Base-by-base conservation (phyloP, 2,329 filamentous ascomycete species). In the Claviceps paspali region DNA sequence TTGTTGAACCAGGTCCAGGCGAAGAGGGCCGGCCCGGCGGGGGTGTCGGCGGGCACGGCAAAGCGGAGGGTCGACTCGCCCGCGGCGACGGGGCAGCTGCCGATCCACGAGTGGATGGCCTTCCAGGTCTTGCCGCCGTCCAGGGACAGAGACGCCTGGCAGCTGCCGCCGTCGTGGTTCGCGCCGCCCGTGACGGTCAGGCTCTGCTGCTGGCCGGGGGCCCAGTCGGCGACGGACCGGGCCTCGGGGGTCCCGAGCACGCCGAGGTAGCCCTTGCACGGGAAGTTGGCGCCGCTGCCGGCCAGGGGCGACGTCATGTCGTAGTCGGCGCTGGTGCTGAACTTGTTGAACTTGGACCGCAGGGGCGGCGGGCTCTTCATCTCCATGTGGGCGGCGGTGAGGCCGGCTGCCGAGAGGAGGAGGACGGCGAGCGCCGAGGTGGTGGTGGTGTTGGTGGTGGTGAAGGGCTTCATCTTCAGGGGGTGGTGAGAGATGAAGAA, bases 1-100 rank as follows among this genome's bases (percentile, higher is more conserved):
- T 74, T 63, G 64, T 85, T 85, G 61, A 82, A 79, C 79, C 79
- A 83, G 18, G 73, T 76, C 83, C 83, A 88, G 21, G 76, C 75
- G 37, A 88, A 70, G 32, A 87, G 55, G 40, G 75, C 79, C 24
- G 77, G 70, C 57, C 57, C 63, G 41, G 57, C 50, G 11, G 75
- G 73, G 1, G 74, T 73, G 45, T 79, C 74, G 2, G 59, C 56
- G 7, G 82, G 82, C 21, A 87, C 59, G 24, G 64, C 71, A 56
- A 87, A 87, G 46, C 67, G 59, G 56, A 79, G 83, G 40, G 57
- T 66, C 27, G 64, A 61, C 10, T 60, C 57, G 38, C 55, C 55
- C n/a, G 49, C 31, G 8, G 60, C 56, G 27, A 54, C 50, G 12
- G 70, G 68, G 46, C 70, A 74, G 51, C 63, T 60, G 31, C 71